Evolutionary conservation across 164 flowering plant species (phyloP).

Genomic region (Chimonanthus praecox): DNA sequence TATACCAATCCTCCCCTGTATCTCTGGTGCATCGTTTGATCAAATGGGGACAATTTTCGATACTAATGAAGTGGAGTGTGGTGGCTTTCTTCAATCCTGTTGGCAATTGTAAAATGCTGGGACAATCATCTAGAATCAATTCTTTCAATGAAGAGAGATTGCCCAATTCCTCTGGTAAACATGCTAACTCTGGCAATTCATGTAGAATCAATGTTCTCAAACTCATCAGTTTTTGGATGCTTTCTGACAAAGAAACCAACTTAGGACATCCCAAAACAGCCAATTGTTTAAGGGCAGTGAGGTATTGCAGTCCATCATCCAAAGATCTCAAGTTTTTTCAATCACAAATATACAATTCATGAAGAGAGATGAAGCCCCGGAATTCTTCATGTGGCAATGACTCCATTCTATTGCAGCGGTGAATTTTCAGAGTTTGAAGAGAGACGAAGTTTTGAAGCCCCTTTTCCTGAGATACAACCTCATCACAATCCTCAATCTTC

Average conservation of each 20-base stretch:
- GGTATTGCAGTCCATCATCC: background rate
- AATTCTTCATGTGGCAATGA: background rate
- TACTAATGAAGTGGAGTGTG: no score
- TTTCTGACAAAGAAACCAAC: background rate
- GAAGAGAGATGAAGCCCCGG: background rate
- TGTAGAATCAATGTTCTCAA: background rate
- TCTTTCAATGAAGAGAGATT: no score
- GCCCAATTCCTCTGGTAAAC: background rate
- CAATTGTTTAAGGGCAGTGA: no score
- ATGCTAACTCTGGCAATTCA: background rate
- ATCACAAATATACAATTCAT: background rate
- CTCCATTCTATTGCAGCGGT: no score
- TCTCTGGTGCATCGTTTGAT: no score
- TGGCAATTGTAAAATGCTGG: no score
- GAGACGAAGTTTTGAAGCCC: slow-evolving; percentile 8
- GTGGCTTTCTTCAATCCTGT: no score
- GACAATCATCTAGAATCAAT: no score
- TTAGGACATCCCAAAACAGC: no score
- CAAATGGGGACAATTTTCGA: no score
- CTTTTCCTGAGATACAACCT: background rate
- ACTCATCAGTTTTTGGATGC: background rate
- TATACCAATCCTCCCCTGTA: no score
- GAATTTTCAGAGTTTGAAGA: slow-evolving; percentile 9
- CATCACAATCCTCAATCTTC: slow-evolving; percentile 9
- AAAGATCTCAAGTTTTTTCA: background rate